Conservation (phyloP, 192 early-diverging fungal species). For the Thamnidium elegans region DNA sequence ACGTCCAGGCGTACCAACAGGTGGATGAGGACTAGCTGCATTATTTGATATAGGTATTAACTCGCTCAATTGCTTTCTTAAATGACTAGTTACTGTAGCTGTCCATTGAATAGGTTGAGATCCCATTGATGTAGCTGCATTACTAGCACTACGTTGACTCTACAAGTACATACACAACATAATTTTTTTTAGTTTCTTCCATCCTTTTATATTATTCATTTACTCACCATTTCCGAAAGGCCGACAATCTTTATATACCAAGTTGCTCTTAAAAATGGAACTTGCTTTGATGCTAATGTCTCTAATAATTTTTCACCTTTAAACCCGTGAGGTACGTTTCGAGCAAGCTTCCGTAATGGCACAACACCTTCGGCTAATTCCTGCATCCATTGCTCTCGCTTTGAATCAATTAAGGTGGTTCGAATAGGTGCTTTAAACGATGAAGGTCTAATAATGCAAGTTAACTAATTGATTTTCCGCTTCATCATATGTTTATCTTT, state of each 20-base stretch:
- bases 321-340: slow-evolving; percentile 54
- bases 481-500: background rate
- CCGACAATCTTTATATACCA: slow-evolving; percentile 74
- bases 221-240: slow-evolving; percentile 55
- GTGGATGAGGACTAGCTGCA: background rate
- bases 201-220: background rate
- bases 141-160: slow-evolving; percentile 27
- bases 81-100: slow-evolving; percentile 36
- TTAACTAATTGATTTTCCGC: background rate
- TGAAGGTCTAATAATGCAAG: slow-evolving; percentile 30
- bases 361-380: slow-evolving; percentile 42
- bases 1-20: background rate
- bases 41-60: slow-evolving; percentile 17
- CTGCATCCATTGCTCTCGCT: slow-evolving; percentile 55
- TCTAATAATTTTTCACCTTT: slow-evolving; percentile 64
- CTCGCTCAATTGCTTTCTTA: slow-evolving; percentile 46
- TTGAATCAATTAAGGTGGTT: slow-evolving; percentile 40
- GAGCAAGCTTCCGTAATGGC: slow-evolving; percentile 45
- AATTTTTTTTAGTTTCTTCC: background rate
- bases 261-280: slow-evolving; percentile 60
- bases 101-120: slow-evolving; percentile 45
- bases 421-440: slow-evolving; percentile 49
- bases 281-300: slow-evolving; percentile 44
- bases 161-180: background rate
- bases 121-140: slow-evolving; percentile 6